Conservation (phyloP, 805 yeast species). For the Vanderwaltozyma verrucispora region DNA sequence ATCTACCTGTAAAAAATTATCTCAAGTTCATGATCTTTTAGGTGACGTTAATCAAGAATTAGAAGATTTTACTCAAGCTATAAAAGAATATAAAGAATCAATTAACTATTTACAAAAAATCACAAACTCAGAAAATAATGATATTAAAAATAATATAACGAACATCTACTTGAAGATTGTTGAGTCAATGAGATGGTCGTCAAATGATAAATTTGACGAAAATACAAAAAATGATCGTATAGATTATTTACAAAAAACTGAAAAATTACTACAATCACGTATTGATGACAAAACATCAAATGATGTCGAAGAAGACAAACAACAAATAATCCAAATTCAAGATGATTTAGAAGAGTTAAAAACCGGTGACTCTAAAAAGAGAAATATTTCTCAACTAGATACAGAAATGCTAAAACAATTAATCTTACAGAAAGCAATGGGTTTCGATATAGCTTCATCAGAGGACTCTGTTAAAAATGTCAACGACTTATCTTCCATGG, state of each 20-base stretch:
- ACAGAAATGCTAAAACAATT: slow-evolving; percentile 40
- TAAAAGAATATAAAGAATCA: slow-evolving; percentile 52
- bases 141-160: slow-evolving; percentile 4
- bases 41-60: slow-evolving; percentile 90
- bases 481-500: slow-evolving; percentile 54
- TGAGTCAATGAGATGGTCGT: slow-evolving; percentile 17
- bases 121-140: slow-evolving; percentile 35
- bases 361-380: slow-evolving; percentile 33
- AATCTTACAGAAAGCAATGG: slow-evolving; percentile 25
- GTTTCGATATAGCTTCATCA: slow-evolving; percentile 2
- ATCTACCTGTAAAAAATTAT: slow-evolving; percentile 35
- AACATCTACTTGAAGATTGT: slow-evolving; percentile 11
- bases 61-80: slow-evolving; percentile 76
- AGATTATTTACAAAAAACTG: slow-evolving; percentile 33
- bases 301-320: slow-evolving; percentile 30
- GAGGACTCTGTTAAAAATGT: slow-evolving; percentile 24
- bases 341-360: slow-evolving; percentile 46
- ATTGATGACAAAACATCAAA: slow-evolving; percentile 21
- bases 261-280: slow-evolving; percentile 36
- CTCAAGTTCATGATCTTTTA: slow-evolving; percentile 65
- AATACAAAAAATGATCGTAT: slow-evolving; percentile 34
- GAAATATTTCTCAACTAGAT: background rate
- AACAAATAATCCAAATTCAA: slow-evolving; percentile 44
- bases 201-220: background rate
- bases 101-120: slow-evolving; percentile 33